phyloP scores from a whole-genome alignment of 2,329 filamentous ascomycete species.

The Stachybotrys elegans region DNA sequence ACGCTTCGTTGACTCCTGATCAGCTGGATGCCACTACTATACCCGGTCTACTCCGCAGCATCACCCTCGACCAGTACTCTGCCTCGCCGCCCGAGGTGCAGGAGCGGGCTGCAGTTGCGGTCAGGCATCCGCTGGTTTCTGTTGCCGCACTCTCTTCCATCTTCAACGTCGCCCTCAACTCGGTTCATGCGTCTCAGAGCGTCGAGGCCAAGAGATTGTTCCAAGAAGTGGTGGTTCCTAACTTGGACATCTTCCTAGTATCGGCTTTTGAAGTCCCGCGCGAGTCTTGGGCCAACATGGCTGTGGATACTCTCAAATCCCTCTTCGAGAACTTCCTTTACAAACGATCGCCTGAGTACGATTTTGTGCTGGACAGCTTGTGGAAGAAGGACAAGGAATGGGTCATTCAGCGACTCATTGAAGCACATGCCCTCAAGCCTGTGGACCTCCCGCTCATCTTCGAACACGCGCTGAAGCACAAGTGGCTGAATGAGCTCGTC shows the following conservation, averaged over 20 bases:
- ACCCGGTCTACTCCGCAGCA: slow-evolving; percentile 73
- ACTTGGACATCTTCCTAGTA: slow-evolving; percentile 73
- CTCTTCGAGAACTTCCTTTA: slow-evolving; percentile 80
- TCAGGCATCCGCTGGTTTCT: slow-evolving; percentile 83
- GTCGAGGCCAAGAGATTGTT: slow-evolving; percentile 61
- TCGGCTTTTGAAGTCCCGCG: slow-evolving; percentile 73
- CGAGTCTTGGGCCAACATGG: slow-evolving; percentile 66
- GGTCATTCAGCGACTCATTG: slow-evolving; percentile 76
- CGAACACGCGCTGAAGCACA: slow-evolving; percentile 69
- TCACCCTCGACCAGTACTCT: slow-evolving; percentile 56
- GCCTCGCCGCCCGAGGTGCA: slow-evolving; percentile 43
- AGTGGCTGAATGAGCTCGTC: slow-evolving; percentile 79
- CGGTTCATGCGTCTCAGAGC: slow-evolving; percentile 55
- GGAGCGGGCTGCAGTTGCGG: slow-evolving; percentile 55
- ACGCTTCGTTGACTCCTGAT: slow-evolving; percentile 68
- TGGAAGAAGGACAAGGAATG: slow-evolving; percentile 89
- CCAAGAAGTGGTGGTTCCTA: slow-evolving; percentile 63
- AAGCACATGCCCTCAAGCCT: slow-evolving; percentile 74
- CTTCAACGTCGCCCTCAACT: slow-evolving; percentile 60
- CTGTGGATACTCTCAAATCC: slow-evolving; percentile 69
- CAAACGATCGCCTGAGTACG: slow-evolving; percentile 71
- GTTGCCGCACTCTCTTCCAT: slow-evolving; percentile 72
- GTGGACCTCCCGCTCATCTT: slow-evolving; percentile 37
- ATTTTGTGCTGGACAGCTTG: slow-evolving; percentile 84
- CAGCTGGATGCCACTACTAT: slow-evolving; percentile 82